phyloP scores from a whole-genome alignment of 139 green algal genomes.

The Volvox africanus region DNA sequence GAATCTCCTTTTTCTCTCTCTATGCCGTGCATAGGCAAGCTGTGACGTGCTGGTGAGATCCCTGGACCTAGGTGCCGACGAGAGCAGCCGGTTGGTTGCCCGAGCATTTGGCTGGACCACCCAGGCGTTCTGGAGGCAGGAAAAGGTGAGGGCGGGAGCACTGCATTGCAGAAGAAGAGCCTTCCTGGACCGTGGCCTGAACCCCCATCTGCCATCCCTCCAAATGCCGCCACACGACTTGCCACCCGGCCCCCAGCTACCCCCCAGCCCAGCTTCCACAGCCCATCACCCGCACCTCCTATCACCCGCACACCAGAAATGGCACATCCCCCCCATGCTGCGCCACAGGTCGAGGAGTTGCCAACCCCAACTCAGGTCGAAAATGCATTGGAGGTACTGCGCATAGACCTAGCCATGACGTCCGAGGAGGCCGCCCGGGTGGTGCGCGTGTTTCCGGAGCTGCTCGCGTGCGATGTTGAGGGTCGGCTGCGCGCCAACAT shows the following conservation, averaged over 20 bases:
- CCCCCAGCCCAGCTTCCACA: no score
- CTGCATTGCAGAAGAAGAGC: not conserved
- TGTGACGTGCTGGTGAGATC: not conserved
- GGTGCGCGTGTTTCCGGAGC: slow-evolving; percentile 65
- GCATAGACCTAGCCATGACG: slow-evolving; percentile 49
- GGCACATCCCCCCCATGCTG: not conserved
- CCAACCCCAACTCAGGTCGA: slow-evolving; percentile 34
- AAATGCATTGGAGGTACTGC: slow-evolving; percentile 51
- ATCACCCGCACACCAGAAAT: not conserved
- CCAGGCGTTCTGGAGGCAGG: slow-evolving; percentile 61
- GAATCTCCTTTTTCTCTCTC: not conserved
- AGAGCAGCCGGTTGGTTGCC: slow-evolving; percentile 19
- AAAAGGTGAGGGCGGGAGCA: slow-evolving; percentile 44
- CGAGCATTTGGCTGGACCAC: slow-evolving; percentile 63
- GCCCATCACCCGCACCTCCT: not conserved
- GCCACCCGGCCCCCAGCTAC: no score
- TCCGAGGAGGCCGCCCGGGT: slow-evolving; percentile 31
- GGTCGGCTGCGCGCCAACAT: slow-evolving; percentile 57
- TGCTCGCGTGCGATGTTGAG: slow-evolving; percentile 63
- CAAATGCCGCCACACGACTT: no score
- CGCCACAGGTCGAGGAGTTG: slow-evolving; percentile 48
- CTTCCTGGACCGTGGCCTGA: not conserved
- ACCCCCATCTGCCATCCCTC: no score
- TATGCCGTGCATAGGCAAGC: slow-evolving; percentile 4
- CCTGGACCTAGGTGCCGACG: slow-evolving; percentile 15